Evolutionary conservation across 2,329 filamentous ascomycete genomes (phyloP), one percentile per base, ranked within the genome.

Genomic region (Ramularia endophylla): DNA sequence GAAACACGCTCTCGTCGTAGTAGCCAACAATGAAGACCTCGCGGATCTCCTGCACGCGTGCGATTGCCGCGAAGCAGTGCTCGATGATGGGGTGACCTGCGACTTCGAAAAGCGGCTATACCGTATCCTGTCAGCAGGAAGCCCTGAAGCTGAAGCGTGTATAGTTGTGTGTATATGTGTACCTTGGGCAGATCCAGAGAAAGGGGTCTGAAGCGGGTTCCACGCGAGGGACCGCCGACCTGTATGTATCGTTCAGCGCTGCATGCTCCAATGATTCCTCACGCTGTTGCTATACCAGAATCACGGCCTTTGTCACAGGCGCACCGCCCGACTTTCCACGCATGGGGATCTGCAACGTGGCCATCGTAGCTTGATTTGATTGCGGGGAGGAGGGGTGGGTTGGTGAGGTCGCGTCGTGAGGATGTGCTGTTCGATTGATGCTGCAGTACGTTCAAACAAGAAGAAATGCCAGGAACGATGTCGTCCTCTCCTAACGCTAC

Each of bases 11-110:
- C 72, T 97, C 92, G 65, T 98, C 92, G 68, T 97, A 98, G 78
- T 98, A 98, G 62, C 92, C 92, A 62, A 98, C 94, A 61, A 98
- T 83, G 73, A 92, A 89, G 57, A 98, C 90, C 69, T 98, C 92
- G 63, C 88, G 86, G 67, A 98, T 87, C 60, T 86, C 84, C 58
- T 87, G 84, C 46, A 97, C 86, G 65, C 89, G 94, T 53, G 86
- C 81, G 60, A 97, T 78, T 59, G 92, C 88, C 60, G 84, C 85
- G 64, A 98, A 79, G 74, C 89, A 95, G 75, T 98, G 92, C 77
- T 89, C 90, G 73, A 97, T 88, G 71, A 98, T 97, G 57, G 90
- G 88, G 69, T 98, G 92, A 57, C 92, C 92, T 55, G 92, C 92
- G 61, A 98, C 88, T 66, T 95, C 90, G 73, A 98, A 97, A 56